Evolutionary conservation across 1,284 basidiomycete species (phyloP).

Genomic region (Wallemia mellicola): DNA sequence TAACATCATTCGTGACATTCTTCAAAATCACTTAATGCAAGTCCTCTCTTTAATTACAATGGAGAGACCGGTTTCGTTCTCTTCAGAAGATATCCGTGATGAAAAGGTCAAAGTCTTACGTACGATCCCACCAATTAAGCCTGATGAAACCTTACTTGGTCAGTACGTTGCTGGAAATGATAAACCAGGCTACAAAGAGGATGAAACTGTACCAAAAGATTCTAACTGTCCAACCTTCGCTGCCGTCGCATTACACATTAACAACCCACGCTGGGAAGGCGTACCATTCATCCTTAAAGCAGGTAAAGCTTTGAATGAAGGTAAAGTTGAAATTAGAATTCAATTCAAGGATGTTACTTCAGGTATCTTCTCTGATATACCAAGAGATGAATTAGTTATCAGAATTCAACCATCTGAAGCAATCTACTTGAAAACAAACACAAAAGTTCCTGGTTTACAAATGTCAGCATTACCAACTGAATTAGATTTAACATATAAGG

Average conservation of each 20-base stretch:
- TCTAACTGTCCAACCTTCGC: slow-evolving; percentile 81
- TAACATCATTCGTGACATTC: slow-evolving; percentile 79
- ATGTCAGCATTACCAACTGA: slow-evolving; percentile 73
- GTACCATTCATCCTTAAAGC: slow-evolving; percentile 92
- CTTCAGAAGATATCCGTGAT: slow-evolving; percentile 80
- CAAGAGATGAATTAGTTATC: slow-evolving; percentile 77
- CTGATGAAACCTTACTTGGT: slow-evolving; percentile 51
- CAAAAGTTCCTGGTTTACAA: slow-evolving; percentile 64
- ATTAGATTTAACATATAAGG: slow-evolving; percentile 90
- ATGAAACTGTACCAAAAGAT: slow-evolving; percentile 66
- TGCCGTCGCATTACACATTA: slow-evolving; percentile 55
- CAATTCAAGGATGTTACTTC: slow-evolving; percentile 87
- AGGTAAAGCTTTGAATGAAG: slow-evolving; percentile 88
- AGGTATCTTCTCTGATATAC: slow-evolving; percentile 82
- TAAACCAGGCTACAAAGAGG: slow-evolving; percentile 89
- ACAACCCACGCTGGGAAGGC: slow-evolving; percentile 87
- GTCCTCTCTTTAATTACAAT: slow-evolving; percentile 73
- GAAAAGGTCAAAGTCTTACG: slow-evolving; percentile 94
- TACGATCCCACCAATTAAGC: slow-evolving; percentile 49
- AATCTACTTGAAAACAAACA: slow-evolving; percentile 79
- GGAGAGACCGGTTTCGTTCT: slow-evolving; percentile 91
- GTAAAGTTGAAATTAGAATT: slow-evolving; percentile 83
- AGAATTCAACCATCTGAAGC: slow-evolving; percentile 85
- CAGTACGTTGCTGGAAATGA: slow-evolving; percentile 65
- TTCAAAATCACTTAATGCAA: slow-evolving; percentile 84